A percentile compares a stretch with the other conserved stretches of the same genome.
These are phyloP conservation scores for Helenozyma baotianmanensis DNA, from an alignment of 805 yeast species.

Conservation along the genomic window DNA sequence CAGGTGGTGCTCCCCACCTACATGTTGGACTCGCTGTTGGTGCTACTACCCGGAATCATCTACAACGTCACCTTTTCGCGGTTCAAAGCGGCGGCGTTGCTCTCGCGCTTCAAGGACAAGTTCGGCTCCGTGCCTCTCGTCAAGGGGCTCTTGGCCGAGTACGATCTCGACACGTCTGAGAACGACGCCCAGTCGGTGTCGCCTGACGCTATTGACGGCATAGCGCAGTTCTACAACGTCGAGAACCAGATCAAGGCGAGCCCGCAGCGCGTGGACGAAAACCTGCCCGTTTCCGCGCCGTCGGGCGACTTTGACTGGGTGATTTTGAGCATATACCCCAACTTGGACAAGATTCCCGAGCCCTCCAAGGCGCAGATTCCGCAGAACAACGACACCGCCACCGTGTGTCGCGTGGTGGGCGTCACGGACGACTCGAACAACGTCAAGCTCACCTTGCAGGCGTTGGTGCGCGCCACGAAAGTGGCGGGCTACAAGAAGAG, in stretches of 20 bases:
- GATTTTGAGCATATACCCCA: conserved; percentile 33
- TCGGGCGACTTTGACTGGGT: conserved; percentile 31
- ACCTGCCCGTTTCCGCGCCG: neutral
- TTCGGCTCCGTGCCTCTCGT: conserved; percentile 24
- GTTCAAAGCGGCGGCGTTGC: conserved; percentile 43
- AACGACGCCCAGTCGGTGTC: conserved; percentile 19
- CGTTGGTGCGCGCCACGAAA: conserved; percentile 40
- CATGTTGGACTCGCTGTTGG: conserved; percentile 39
- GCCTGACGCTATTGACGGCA: conserved; percentile 28
- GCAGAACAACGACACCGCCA: conserved; percentile 22
- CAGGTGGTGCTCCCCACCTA: conserved; percentile 35
- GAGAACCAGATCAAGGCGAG: conserved; percentile 4
- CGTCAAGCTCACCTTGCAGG: conserved; percentile 46
- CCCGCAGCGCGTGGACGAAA: neutral
- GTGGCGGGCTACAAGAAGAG: conserved; percentile 3
- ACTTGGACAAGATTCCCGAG: conserved; percentile 26
- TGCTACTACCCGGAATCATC: conserved; percentile 58
- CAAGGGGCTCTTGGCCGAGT: conserved; percentile 30
- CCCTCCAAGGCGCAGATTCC: conserved; percentile 10
- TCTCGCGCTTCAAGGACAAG: conserved; percentile 37
- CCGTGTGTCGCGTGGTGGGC: conserved; percentile 46
- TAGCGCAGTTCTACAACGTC: conserved; percentile 17
- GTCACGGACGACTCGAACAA: conserved; percentile 40
- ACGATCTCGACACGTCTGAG: conserved; percentile 23
- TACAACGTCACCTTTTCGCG: conserved; percentile 53